These are phyloP conservation scores for Penicillium sp. DNA, from an alignment of 2,329 filamentous ascomycete genomes.

Conservation along the genomic window DNA sequence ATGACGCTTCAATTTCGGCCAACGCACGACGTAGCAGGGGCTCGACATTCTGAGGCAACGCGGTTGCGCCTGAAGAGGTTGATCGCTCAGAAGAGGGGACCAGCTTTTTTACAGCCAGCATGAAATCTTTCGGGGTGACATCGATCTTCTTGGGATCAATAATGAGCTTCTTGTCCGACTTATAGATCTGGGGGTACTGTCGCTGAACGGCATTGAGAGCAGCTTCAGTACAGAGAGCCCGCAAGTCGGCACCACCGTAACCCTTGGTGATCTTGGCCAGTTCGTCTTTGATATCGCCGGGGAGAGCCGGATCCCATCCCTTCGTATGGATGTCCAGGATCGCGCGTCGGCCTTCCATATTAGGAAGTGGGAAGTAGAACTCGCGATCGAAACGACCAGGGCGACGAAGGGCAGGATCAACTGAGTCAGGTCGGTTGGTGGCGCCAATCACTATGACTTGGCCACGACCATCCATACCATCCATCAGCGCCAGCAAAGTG, in stretches of 20 bases:
- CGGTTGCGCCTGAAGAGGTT: slow-evolving; percentile 79
- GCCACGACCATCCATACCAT: slow-evolving; percentile 96
- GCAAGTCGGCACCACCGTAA: slow-evolving; percentile 92
- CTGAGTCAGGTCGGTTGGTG: slow-evolving; percentile 95
- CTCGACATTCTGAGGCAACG: slow-evolving; percentile 77
- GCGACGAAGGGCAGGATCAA: slow-evolving; percentile 91
- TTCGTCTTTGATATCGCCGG: slow-evolving; percentile 76
- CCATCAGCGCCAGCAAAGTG: slow-evolving; percentile 91
- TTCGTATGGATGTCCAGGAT: slow-evolving; percentile 96
- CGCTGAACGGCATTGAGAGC: slow-evolving; percentile 94
- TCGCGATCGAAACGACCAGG: slow-evolving; percentile 96
- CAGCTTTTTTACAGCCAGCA: slow-evolving; percentile 95
- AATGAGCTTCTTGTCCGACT: slow-evolving; percentile 83
- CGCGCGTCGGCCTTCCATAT: slow-evolving; percentile 74
- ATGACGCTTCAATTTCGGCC: slow-evolving; percentile 65
- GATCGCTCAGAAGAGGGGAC: slow-evolving; percentile 93
- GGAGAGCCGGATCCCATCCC: slow-evolving; percentile 81
- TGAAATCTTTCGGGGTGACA: slow-evolving; percentile 92
- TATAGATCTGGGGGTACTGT: slow-evolving; percentile 95
- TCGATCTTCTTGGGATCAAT: slow-evolving; percentile 85
- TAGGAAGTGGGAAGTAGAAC: slow-evolving; percentile 95
- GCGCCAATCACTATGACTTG: slow-evolving; percentile 98
- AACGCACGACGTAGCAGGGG: slow-evolving; percentile 79
- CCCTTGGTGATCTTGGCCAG: slow-evolving; percentile 88
- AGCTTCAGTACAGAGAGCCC: slow-evolving; percentile 93